These are phyloP conservation scores for Stentor coeruleus DNA, from an alignment of 73 alveolate species.

Conservation along the genomic window DNA sequence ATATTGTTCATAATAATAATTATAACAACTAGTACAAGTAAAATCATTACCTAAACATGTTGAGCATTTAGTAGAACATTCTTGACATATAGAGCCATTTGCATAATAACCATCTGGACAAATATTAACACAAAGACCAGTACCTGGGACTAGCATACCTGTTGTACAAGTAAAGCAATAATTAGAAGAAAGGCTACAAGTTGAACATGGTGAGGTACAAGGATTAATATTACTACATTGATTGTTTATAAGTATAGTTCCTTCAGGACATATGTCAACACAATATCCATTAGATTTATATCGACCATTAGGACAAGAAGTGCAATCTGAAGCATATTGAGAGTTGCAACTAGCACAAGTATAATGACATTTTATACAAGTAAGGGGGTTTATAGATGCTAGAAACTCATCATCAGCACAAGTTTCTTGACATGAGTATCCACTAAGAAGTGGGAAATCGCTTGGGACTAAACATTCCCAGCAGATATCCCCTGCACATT, in stretches of 20 bases:
- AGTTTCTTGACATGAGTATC: not conserved
- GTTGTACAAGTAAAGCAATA: not conserved
- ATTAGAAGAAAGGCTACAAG: not conserved
- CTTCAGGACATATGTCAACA: slow-evolving; percentile 1
- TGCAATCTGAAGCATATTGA: not conserved
- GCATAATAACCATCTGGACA: slow-evolving; percentile 15
- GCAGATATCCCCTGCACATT: not conserved
- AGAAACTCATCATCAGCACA: not conserved
- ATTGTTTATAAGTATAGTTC: not conserved
- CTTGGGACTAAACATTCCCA: not conserved
- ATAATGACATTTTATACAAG: slow-evolving; percentile 7
- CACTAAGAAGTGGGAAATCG: not conserved
- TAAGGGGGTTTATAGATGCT: not conserved
- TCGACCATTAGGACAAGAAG: not conserved
- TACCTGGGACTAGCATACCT: not conserved
- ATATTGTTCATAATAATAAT: not conserved
- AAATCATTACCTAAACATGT: not conserved
- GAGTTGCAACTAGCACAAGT: not conserved
- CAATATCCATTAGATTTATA: not conserved
- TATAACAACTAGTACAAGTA: slow-evolving; percentile 2
- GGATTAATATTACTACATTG: not conserved
- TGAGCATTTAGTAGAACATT: not conserved
- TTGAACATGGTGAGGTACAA: not conserved
- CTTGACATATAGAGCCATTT: not conserved
- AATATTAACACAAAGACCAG: not conserved